Evolutionary conservation across 129 eudicot species (phyloP), one percentile per base, ranked within the genome.

Genomic region (Rutidosis leptorrhynchoides): DNA sequence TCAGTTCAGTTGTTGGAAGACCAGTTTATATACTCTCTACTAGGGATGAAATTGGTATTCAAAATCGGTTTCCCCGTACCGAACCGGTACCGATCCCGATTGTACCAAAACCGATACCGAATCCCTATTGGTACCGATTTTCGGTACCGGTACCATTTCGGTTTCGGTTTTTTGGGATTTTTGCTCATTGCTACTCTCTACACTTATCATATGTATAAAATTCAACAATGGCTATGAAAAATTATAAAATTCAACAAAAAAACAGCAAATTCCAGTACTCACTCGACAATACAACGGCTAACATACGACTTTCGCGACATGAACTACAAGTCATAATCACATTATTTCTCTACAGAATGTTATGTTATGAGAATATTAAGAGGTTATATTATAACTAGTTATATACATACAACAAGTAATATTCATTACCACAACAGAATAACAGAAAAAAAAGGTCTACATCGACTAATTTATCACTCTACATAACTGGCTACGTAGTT

Each of bases 371-470:
- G 25, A 33, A 6, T 30, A 7, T 19, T 7, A 24, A 10, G 9
- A 61, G 49, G 46, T 32, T 61, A 61, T n/a, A 61, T 32, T 61
- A 61, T n/a, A 61, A 21, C 46, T 60, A 32, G 62, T 56, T 59
- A 61, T 7, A 61, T 37, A 63, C 54, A 40, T 14, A 62, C n/a
- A n/a, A n/a, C n/a, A 62, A 20, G 1, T 7, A 61, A 37, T 54
- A 21, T 42, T 63, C 22, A 63, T 62, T 33, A 62, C 29, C 30
- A 21, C 10, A 62, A 5, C 10, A 42, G 32, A 35, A 62, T 35
- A 62, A 27, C 67, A 62, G 17, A 33, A 14, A 33, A 33, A 7
- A 17, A 61, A 61, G 24, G 66, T 62, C 21, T 62, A 62, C 10
- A 32, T 16, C 7, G 21, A 37, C 16, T 40, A 42, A 42, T 42